Percentiles rank a stretch among this genome's conserved stretches.
Conservation (phyloP, 2,329 filamentous ascomycete species). For the Ophiocordyceps camponoti-floridani region DNA sequence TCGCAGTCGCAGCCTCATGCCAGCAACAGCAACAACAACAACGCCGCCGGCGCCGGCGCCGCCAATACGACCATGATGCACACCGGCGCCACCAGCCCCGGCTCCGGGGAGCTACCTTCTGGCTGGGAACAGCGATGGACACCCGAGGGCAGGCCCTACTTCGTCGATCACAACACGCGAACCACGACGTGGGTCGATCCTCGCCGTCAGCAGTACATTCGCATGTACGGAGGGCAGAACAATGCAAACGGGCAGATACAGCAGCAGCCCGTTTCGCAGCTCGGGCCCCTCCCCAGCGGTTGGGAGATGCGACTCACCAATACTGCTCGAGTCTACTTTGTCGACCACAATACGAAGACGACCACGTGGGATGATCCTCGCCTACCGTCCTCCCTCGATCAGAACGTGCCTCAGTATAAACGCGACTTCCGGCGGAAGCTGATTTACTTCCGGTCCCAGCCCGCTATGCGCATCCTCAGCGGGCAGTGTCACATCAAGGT, state of each 20-base stretch:
- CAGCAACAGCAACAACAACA: conserved; percentile 7
- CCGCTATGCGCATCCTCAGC: conserved; percentile 82
- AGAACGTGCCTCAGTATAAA: conserved; percentile 98
- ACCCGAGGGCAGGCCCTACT: conserved; percentile 86
- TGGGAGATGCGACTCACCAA: conserved; percentile 99
- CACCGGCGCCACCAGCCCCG: conserved; percentile 79
- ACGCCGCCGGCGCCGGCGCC: conserved; percentile 12
- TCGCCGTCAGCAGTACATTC: conserved; percentile 89
- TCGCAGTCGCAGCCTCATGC: conserved; percentile 22
- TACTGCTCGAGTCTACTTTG: conserved; percentile 94
- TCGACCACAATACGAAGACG: conserved; percentile 98
- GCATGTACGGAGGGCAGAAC: conserved; percentile 87
- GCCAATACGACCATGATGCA: conserved; percentile 64
- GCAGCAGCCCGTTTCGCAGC: conserved; percentile 91
- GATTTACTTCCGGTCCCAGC: conserved; percentile 98
- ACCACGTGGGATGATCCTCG: conserved; percentile 98
- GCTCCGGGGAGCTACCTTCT: conserved; percentile 82
- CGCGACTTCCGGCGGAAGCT: conserved; percentile 94
- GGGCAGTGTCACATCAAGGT: conserved; percentile 98
- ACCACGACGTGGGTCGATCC: conserved; percentile 99
- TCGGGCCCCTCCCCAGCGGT: conserved; percentile 85
- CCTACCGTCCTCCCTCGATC: conserved; percentile 85
- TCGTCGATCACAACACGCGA: conserved; percentile 94
- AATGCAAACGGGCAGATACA: conserved; percentile 76
- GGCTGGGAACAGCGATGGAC: conserved; percentile 96